These are phyloP conservation scores for Cardamine chenopodiifolia DNA, from an alignment of 345 rosid genomes.

Conservation along the genomic window DNA sequence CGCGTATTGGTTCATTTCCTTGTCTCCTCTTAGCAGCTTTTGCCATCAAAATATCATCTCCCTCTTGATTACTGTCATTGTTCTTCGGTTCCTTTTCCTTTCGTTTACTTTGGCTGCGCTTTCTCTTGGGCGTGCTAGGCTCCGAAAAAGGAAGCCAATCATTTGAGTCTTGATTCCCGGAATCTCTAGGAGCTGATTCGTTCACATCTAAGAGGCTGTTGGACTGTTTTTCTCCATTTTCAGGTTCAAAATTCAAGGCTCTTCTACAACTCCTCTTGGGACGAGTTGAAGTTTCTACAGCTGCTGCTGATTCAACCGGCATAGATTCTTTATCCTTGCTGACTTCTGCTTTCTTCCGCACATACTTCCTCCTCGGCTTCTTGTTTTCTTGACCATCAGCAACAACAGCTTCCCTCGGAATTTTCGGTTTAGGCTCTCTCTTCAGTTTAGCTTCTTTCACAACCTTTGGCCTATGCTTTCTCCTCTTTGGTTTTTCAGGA, in stretches of 20 bases:
- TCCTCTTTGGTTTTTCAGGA: slow-evolving; percentile 74
- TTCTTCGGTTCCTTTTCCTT: not conserved
- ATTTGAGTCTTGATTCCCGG: slow-evolving; percentile 38
- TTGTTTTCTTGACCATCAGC: slow-evolving; percentile 43
- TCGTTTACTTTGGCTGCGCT: slow-evolving; percentile 21
- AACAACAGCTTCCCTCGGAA: slow-evolving; percentile 46
- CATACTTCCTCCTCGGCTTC: slow-evolving; percentile 61
- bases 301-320: slow-evolving; percentile 45
- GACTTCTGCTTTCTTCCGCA: slow-evolving; percentile 43
- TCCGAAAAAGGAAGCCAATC: slow-evolving; percentile 23
- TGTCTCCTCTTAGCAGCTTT: slow-evolving; percentile 41
- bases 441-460: slow-evolving; percentile 58
- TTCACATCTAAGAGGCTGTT: slow-evolving; percentile 27
- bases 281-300: slow-evolving; percentile 32
- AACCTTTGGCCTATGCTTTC: slow-evolving; percentile 87
- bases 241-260: slow-evolving; percentile 53
- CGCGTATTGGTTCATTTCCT: slow-evolving; percentile 41
- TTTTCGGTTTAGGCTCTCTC: slow-evolving; percentile 22
- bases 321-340: slow-evolving; percentile 35
- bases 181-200: slow-evolving; percentile 47
- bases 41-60: not conserved
- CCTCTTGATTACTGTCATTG: slow-evolving; percentile 1
- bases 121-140: slow-evolving; percentile 47
- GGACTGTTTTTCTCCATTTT: slow-evolving; percentile 25
- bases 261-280: slow-evolving; percentile 59